Conservation (phyloP, 2,329 filamentous ascomycete genomes). For the Venturia oleaginea region DNA sequence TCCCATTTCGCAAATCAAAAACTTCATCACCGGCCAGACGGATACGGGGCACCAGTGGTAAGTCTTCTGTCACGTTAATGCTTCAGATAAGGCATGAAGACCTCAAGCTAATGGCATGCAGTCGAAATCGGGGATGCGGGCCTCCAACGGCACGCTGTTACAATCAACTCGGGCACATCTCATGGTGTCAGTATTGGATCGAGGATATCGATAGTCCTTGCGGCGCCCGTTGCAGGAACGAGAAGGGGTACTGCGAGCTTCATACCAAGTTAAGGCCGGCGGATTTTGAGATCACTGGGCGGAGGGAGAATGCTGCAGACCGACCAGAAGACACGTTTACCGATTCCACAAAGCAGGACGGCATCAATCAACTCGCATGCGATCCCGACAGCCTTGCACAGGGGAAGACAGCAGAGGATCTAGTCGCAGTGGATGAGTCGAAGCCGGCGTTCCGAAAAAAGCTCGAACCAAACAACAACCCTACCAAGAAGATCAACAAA, state of each 20-base stretch:
- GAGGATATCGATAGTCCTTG: not conserved
- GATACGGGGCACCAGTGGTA: not conserved
- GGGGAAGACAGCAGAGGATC: not conserved
- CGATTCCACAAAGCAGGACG: not conserved
- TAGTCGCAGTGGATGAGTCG: not conserved
- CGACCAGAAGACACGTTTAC: not conserved
- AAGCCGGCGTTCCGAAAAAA: not conserved
- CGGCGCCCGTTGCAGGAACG: not conserved
- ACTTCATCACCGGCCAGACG: not conserved
- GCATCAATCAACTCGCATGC: not conserved
- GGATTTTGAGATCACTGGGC: not conserved
- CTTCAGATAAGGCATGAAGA: not conserved
- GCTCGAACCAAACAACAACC: not conserved
- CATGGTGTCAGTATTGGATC: not conserved
- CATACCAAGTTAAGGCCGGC: not conserved
- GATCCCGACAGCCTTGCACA: too few relatives aligned
- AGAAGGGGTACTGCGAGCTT: not conserved
- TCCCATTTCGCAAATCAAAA: not conserved
- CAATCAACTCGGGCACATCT: not conserved
- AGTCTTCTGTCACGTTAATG: not conserved
- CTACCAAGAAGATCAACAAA: not conserved
- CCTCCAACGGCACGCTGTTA: not conserved
- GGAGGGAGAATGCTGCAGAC: not conserved
- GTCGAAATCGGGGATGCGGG: not conserved
- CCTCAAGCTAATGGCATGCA: not conserved